These are phyloP conservation scores for Blastobotrys capitulatus DNA, from an alignment of 1,139 yeast species.

Conservation along the genomic window DNA sequence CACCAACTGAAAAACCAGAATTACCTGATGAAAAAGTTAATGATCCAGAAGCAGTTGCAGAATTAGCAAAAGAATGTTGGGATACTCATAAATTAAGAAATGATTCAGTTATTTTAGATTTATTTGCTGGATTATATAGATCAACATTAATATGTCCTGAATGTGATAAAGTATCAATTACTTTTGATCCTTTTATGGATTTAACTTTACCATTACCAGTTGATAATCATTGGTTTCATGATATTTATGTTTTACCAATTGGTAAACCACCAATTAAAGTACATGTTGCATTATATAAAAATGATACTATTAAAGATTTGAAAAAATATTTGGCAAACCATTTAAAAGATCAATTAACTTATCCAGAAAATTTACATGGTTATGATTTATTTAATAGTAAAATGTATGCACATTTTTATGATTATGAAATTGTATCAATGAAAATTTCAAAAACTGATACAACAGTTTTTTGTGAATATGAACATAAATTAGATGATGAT, in stretches of 20 bases:
- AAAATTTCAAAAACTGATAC: constrained; percentile 59
- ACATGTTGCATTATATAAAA: constrained; percentile 60
- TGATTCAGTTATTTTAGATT: constrained; percentile 77
- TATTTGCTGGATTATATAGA: constrained; percentile 86
- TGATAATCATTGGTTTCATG: constrained; percentile 65
- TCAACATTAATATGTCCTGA: constrained; percentile 86
- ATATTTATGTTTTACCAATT: constrained; percentile 57
- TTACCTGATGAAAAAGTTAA: constrained; percentile 53
- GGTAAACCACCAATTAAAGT: constrained; percentile 40
- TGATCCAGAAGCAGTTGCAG: constrained; percentile 49
- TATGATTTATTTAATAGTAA: constrained; percentile 68
- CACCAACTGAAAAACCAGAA: constrained; percentile 87
- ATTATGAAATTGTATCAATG: constrained; percentile 59
- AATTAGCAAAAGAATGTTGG: constrained; percentile 77
- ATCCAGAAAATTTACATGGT: constrained; percentile 43
- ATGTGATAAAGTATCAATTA: constrained; percentile 74
- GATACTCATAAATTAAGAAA: constrained; percentile 70
- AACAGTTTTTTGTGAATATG: constrained; percentile 63
- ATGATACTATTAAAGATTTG: constrained; percentile 61
- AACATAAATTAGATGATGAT: constrained; percentile 13
- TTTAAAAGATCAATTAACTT: constrained; percentile 10
- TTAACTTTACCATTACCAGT: constrained; percentile 86
- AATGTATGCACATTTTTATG: constrained; percentile 67
- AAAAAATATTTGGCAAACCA: constrained; percentile 51
- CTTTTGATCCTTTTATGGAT: constrained; percentile 93